Base-by-base conservation (phyloP, 441 rosid genomes). In the Aleurites moluccanus region DNA sequence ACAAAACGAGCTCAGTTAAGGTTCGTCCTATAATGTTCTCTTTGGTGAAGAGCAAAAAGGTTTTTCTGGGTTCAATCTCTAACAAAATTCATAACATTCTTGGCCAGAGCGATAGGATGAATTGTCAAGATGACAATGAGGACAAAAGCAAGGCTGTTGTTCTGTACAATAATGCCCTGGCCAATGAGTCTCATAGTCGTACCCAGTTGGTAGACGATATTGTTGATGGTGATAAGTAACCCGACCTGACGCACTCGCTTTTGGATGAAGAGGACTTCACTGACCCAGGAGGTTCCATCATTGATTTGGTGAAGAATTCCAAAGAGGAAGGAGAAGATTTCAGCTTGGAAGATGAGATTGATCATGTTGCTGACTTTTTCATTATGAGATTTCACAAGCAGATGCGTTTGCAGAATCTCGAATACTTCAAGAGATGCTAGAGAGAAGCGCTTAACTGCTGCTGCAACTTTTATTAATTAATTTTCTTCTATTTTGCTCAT, bases 261-360 rank as follows among this genome's bases (percentile, higher is more conserved):
- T 86, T 86, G 2, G 80, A 81, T 2, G 76, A 78, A 23, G 87
- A 56, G 28, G 86, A 78, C 30, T 80, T 74, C 3, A 87, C 85
- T 15, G 88, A 77, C 56, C 84, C 85, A 0, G 92, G 88, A 35
- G 86, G 85, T 25, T 91, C 96, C 28, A 87, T 91, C 70, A 89
- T 92, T 55, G 97, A 91, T 4, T 27, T 91, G 79, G 91, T 89
- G 76, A 91, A 88, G 79, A 84, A 86, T n/a, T 86, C 89, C 1
- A 91, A 83, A 68, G 87, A 88, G 30, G 88, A 82, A 14, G 97
- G 93, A 38, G 86, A 86, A 79, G 89, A 89, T 83, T 92, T 92
- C 80, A 86, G 74, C 42, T 74, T 92, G 81, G 99, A 94, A 78
- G 94, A 90, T 33, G 98, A 91, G 84, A 93, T 95, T 10, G 96